Evolutionary conservation across 1,284 basidiomycete genomes (phyloP), one percentile per base, ranked within the genome.

Genomic region (Ceratobasidium sp.): DNA sequence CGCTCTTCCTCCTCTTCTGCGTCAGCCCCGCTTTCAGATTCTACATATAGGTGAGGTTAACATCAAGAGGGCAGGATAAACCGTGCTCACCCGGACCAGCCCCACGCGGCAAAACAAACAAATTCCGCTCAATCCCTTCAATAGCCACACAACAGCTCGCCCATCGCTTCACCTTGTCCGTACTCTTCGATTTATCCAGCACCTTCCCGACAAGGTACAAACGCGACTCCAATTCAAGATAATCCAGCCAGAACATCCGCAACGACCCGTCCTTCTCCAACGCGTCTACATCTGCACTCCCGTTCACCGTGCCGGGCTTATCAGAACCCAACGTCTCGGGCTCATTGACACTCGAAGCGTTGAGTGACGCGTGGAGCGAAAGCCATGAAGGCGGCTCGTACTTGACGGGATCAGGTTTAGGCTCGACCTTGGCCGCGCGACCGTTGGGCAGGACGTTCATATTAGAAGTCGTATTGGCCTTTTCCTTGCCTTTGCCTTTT

Each of bases 161-260:
- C 90, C 93, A 98, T 78, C 86, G 87, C 28, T 86, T 86, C 42
- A 82, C 77, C 20, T 80, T 81, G 15, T 66, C 78, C 15, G 77
- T 67, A 23, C 72, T 55, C 42, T 77, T 77, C 0, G 87, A 85
- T 84, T 93, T 93, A 85, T 97, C 95, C 81, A 93, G 91, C 40
- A 96, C 90, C 85, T 98, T 98, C 20, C 97, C 97, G 49, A 95
- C 90, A 79, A 98, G 93, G 84, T 95, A 93, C 0, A 96, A 86
- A 78, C 90, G 91, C 28, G 94, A 92, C 20, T 94, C 91, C 67
- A 91, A 89, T 83, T 98, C 97, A 23, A 96, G 90, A 83, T 95
- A 95, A 83, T 98, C 97, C 39, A 97, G 87, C 97, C 97, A 98
- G 87, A 93, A 98, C 86, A 98, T 96, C 40, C 90, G 90, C n/a